Percentiles rank a stretch among this genome's conserved stretches.
phyloP scores from a whole-genome alignment of 805 yeast genomes.

The Suhomyces kilbournensis region DNA sequence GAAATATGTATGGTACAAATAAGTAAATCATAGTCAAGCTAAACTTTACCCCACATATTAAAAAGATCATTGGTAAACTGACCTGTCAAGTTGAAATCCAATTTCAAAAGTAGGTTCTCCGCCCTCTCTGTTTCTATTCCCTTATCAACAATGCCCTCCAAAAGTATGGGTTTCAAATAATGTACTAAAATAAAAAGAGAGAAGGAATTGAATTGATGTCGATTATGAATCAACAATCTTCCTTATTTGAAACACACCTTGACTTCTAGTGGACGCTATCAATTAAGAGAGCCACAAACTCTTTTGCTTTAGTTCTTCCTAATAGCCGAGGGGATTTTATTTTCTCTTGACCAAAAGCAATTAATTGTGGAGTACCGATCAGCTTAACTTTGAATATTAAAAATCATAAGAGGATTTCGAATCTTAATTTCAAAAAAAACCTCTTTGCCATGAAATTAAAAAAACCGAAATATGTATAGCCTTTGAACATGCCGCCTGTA shows the following conservation, averaged over 20 bases:
- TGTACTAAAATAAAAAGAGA: background rate
- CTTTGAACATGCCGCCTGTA: background rate
- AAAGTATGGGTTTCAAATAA: slow-evolving; percentile 4
- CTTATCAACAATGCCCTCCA: slow-evolving; percentile 4
- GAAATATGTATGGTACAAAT: background rate
- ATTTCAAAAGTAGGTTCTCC: background rate
- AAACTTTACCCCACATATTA: background rate
- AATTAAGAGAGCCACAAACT: slow-evolving; percentile 9
- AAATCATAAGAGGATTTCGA: background rate
- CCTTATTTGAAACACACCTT: slow-evolving; percentile 3
- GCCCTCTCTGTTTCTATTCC: slow-evolving; percentile 1
- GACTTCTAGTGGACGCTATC: slow-evolving; percentile 1
- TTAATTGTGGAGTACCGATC: background rate
- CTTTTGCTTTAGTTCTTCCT: background rate
- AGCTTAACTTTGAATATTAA: background rate
- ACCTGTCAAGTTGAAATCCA: background rate
- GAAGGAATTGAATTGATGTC: slow-evolving; percentile 2
- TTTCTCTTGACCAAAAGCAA: background rate
- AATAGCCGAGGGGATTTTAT: background rate
- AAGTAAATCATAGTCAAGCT: background rate
- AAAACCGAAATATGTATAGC: background rate
- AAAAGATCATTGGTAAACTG: background rate
- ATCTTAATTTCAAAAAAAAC: background rate
- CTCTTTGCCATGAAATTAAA: background rate
- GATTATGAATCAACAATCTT: slow-evolving; percentile 4